Conservation (phyloP, 2,329 filamentous ascomycete species). For the Claviceps spartinae region DNA sequence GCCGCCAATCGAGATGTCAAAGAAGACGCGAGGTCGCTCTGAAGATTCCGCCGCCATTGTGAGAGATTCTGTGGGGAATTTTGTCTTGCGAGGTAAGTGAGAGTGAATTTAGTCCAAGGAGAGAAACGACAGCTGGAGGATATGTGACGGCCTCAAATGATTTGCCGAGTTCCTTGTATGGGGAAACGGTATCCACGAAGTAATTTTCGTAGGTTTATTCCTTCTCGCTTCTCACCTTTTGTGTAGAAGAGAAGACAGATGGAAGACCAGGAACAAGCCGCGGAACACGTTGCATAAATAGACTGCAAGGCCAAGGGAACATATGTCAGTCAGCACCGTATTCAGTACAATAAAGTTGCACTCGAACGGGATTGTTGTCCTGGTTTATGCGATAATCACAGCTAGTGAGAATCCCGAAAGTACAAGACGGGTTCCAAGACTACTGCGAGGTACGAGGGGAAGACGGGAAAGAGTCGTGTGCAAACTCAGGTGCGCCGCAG, state of each 20-base stretch:
- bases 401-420: background rate
- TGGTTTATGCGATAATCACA: background rate
- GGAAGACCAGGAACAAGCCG: background rate
- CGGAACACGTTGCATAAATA: background rate
- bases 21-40: constrained; percentile 70
- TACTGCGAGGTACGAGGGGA: too few species aligned
- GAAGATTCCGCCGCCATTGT: constrained; percentile 30
- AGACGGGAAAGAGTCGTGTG: too few species aligned
- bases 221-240: background rate
- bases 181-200: background rate
- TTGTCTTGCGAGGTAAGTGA: background rate
- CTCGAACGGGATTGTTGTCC: background rate
- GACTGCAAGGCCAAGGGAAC: background rate
- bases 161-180: background rate
- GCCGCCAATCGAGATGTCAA: constrained; percentile 76
- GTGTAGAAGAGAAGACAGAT: background rate
- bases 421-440: too few species aligned
- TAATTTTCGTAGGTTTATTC: background rate
- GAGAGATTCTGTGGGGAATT: constrained; percentile 1
- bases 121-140: background rate
- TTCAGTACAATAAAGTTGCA: background rate
- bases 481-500: background rate
- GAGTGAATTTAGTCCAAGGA: background rate
- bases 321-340: constrained; percentile 1
- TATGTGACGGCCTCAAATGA: background rate